Percentiles rank a stretch among this genome's conserved stretches.
These are phyloP conservation scores for Aspergillus terreus DNA, from an alignment of 2,329 filamentous ascomycete species.

Conservation along the genomic window DNA sequence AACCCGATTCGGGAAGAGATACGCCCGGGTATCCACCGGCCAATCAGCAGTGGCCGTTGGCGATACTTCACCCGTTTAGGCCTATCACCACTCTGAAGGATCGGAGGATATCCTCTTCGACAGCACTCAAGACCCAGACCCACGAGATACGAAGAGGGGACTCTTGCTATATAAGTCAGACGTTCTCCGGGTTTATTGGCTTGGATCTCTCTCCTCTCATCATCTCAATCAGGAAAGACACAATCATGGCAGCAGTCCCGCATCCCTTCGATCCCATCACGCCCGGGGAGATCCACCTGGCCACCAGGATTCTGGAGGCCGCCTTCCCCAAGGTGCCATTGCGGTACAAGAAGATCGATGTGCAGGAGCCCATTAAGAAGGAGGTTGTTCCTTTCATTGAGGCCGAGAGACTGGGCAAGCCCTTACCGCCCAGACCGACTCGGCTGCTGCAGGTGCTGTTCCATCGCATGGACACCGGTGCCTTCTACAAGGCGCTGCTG, in stretches of 20 bases:
- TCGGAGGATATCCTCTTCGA: neutral
- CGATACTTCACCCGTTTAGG: neutral
- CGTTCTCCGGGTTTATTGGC: neutral
- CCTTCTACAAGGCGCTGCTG: slow-evolving; percentile 39
- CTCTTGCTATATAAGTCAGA: slow-evolving; percentile 1
- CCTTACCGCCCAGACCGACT: slow-evolving; percentile 49
- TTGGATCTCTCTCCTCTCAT: neutral
- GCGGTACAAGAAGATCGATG: slow-evolving; percentile 63
- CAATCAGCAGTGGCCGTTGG: slow-evolving; percentile 3
- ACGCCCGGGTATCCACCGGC: slow-evolving; percentile 7
- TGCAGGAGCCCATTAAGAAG: slow-evolving; percentile 62
- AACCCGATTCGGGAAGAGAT: slow-evolving; percentile 8
- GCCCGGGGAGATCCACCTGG: slow-evolving; percentile 37
- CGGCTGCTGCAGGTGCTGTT: slow-evolving; percentile 54
- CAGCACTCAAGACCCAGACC: neutral
- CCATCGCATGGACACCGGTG: slow-evolving; percentile 38
- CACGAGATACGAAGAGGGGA: neutral
- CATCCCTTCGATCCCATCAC: slow-evolving; percentile 42
- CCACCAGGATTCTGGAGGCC: slow-evolving; percentile 35
- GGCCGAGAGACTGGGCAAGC: slow-evolving; percentile 54
- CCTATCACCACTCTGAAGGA: neutral
- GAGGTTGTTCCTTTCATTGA: slow-evolving; percentile 59
- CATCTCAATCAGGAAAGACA: neutral
- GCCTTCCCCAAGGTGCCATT: slow-evolving; percentile 35
- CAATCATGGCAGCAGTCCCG: slow-evolving; percentile 15